Percentiles rank a stretch among this genome's conserved stretches.
These are phyloP conservation scores for Trichoderma sp. DNA, from an alignment of 2,329 filamentous ascomycete species.

Conservation along the genomic window DNA sequence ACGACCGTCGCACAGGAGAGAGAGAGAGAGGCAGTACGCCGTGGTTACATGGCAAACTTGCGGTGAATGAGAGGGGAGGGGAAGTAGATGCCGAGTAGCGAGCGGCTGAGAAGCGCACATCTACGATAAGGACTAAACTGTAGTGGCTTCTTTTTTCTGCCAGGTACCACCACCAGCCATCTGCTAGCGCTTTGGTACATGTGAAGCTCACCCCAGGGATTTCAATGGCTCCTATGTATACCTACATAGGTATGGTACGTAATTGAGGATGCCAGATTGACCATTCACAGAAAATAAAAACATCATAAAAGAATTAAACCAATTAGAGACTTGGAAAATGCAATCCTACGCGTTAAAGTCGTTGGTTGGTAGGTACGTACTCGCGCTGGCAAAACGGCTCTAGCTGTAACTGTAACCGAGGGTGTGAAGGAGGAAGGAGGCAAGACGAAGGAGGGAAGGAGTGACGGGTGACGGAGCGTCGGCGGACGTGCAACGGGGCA, in stretches of 20 bases:
- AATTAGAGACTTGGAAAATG: background rate
- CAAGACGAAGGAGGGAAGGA: background rate
- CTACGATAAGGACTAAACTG: background rate
- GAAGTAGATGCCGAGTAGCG: constrained; percentile 10
- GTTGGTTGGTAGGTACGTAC: background rate
- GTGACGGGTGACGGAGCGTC: background rate
- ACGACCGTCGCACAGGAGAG: background rate
- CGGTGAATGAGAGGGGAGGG: constrained; percentile 13
- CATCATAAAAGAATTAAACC: background rate
- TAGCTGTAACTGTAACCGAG: background rate
- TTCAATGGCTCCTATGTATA: background rate
- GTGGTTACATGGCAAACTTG: constrained; percentile 16
- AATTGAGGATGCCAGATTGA: background rate
- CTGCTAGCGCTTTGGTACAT: background rate
- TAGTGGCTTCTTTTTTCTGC: background rate
- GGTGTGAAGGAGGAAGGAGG: background rate
- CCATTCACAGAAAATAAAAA: background rate
- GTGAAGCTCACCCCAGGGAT: background rate
- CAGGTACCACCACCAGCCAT: background rate
- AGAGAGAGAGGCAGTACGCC: background rate
- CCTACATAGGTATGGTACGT: background rate
- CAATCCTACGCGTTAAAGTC: background rate
- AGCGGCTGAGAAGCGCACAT: background rate
- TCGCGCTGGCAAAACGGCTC: background rate
- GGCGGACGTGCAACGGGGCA: background rate